Base-by-base conservation (phyloP, 345 rosid genomes). In the Lumnitzera littorea region DNA sequence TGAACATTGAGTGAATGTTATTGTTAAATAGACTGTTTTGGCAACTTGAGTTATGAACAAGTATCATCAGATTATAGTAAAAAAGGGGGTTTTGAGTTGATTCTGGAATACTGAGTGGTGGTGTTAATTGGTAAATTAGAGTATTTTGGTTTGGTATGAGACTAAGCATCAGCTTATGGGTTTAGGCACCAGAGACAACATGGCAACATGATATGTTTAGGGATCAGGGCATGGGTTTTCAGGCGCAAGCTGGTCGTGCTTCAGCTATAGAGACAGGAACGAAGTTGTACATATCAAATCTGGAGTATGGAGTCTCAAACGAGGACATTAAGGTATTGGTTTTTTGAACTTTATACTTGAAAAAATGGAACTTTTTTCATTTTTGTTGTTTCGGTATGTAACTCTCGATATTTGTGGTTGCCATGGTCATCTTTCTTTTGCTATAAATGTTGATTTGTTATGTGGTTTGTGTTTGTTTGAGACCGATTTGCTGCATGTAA, bases 201-300 rank as follows among this genome's bases (percentile, higher is more conserved):
- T 94, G 99, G 99, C 84, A 76, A 77, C 95, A 88, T 70, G 97
- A 90, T 67, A 80, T 94, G 97, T 94, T 69, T 61, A 25, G 80
- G 62, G 87, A 71, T 64, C 80, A 75, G 65, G 73, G 71, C 59
- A 56, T 29, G 61, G 74, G 64, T 60, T 74, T 71, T 62, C 57
- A 62, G 48, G 70, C 78, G 47, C 87, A 81, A 63, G 73, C 76
- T 2, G 89, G 73, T 58, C 84, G 89, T 50, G 70, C 83, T 24
- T 67, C 91, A 2, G 82, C 81, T 25, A 77, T 94, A 27, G 97
- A 88, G 75, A 92, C 98, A 2, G 99, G 99, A 51, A 88, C 97
- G 41, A 94, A 94, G 89, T 96, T 94, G 46, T 89, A 85, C 69
- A 75, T 90, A 5, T 94, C 97, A 2, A 92, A 92, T 78, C 70